Evolutionary conservation across 139 green algal genomes (phyloP).

Genomic region (Chlamydomonas incerta): DNA sequence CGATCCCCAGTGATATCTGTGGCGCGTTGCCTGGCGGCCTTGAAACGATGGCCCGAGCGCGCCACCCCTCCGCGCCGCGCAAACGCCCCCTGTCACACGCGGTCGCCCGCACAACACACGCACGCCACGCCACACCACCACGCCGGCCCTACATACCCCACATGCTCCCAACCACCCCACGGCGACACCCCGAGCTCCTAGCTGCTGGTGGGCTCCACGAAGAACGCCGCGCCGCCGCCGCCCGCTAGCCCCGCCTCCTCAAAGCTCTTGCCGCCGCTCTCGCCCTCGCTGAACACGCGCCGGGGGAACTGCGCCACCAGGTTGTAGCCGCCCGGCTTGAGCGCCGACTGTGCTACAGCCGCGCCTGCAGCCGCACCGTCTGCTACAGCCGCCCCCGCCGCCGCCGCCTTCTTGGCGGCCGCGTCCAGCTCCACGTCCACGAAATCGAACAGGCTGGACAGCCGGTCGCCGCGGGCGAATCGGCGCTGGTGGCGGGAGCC

Average conservation of each 20-base stretch:
- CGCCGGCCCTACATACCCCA: too few relatives aligned
- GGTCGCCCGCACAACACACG: too few relatives aligned
- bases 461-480: constrained; percentile 59
- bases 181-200: not conserved
- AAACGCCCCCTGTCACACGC: too few relatives aligned
- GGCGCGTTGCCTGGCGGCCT: too few relatives aligned
- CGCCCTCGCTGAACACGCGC: constrained; percentile 33
- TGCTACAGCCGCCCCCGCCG: not conserved
- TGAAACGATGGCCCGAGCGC: too few relatives aligned
- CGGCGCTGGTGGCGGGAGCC: constrained; percentile 69
- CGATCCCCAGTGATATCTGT: too few relatives aligned
- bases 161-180: too few relatives aligned
- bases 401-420: not conserved
- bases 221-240: constrained; percentile 31
- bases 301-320: constrained; percentile 81
- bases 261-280: constrained; percentile 10
- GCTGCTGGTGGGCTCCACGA: constrained; percentile 4
- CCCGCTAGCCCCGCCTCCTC: constrained; percentile 35
- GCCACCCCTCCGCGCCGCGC: too few relatives aligned
- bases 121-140: too few relatives aligned
- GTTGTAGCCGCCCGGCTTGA: constrained; percentile 73
- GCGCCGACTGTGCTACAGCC: not conserved
- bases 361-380: not conserved
- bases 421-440: constrained; percentile 73
- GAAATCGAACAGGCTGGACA: constrained; percentile 81